Evolutionary conservation across 1,139 yeast genomes (phyloP), one percentile per base, ranked within the genome.

Genomic region (Taiozyma sp.): DNA sequence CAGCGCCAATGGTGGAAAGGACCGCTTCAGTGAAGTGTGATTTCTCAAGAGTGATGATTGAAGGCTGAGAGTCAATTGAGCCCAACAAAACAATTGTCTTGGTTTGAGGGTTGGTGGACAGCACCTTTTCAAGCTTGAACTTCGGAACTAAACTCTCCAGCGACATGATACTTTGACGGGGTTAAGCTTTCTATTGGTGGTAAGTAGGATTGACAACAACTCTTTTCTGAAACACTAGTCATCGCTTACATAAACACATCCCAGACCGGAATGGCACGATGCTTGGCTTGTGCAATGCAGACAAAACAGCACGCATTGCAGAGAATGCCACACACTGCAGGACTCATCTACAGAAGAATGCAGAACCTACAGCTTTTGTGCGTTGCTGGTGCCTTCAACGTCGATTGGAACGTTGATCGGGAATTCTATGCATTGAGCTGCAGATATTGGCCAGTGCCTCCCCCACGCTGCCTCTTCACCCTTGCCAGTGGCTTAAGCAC

Each of bases 31-130:
- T 61, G 65, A 88, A 89, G 47, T 81, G 84, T 0, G 91, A 75
- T 67, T 89, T 88, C 62, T 90, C 96, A 9, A 89, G 65, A 8
- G 84, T 73, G 16, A 90, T 62, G n/a, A 93, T 84, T 8, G 97
- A 97, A 44, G 76, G 70, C 49, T 82, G 50, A 2, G 64, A 71
- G 7, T 77, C 74, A 27, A 93, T 85, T 2, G 69, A 61, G 0
- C 98, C 99, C 24, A 91, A 70, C 1, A 91, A 59, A 0, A 79
- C 82, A 29, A 85, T 66, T 2, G 77, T 68, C 64, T 93, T 93
- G 10, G 83, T 72, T 57, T 81, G 83, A 0, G 95, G 80, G 63
- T 87, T 84, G 10, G 80, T 71, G 44, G 70, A 70, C 38, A 86
- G 72, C 1, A 79, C 60, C 50, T 71, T 64, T 9, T 60, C 67